Conservation (phyloP, 306 rosid species). For the Vigna angularis region DNA sequence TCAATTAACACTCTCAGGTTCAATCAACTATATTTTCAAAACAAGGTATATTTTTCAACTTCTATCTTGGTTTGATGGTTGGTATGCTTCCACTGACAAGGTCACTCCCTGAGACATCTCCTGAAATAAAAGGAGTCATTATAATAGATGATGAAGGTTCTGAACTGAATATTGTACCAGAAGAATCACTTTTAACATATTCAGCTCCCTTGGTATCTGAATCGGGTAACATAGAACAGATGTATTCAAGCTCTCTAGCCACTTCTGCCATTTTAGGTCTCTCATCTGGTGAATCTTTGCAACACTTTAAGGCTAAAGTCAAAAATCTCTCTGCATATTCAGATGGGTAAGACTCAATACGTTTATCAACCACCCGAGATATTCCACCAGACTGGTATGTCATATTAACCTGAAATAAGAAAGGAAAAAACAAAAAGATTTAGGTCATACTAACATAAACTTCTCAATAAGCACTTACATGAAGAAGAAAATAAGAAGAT, state of each 20-base stretch:
- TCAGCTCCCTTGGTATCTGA: slow-evolving; percentile 44
- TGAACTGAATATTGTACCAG: slow-evolving; percentile 51
- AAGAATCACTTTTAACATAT: slow-evolving; percentile 41
- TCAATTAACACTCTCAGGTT: slow-evolving; percentile 16
- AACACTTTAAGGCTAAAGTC: slow-evolving; percentile 72
- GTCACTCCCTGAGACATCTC: slow-evolving; percentile 72
- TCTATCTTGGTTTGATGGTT: slow-evolving; percentile 79
- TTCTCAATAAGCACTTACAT: too few relatives aligned
- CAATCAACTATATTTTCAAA: not conserved
- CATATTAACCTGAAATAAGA: slow-evolving; percentile 56
- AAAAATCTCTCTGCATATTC: slow-evolving; percentile 65
- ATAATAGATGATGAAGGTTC: slow-evolving; percentile 66
- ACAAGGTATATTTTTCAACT: not conserved
- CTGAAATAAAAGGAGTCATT: slow-evolving; percentile 53
- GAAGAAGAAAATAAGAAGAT: not conserved
- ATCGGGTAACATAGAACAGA: slow-evolving; percentile 37
- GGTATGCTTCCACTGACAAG: slow-evolving; percentile 76
- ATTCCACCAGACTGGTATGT: slow-evolving; percentile 67
- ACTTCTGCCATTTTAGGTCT: slow-evolving; percentile 88
- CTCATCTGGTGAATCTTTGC: slow-evolving; percentile 74
- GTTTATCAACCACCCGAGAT: slow-evolving; percentile 62
- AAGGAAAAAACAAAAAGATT: too few relatives aligned
- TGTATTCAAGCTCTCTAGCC: slow-evolving; percentile 75
- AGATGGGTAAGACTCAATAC: slow-evolving; percentile 73
- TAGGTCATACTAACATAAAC: not conserved